Percentiles rank a stretch among this genome's conserved stretches.
phyloP scores from a whole-genome alignment of 1,139 yeast species.

The Candida sanyaensis region DNA sequence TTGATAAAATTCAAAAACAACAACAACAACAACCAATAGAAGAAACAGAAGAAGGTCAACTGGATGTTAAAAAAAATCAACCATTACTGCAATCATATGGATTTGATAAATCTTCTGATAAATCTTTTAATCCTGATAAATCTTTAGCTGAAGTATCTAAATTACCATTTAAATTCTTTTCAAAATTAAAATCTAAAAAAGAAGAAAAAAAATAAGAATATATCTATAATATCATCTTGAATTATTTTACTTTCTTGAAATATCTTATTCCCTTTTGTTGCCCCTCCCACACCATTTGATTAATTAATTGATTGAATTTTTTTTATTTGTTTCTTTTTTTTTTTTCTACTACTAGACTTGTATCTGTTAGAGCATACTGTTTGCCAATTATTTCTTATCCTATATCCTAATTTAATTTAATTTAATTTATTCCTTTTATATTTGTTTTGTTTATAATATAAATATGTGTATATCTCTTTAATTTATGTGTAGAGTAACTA shows the following conservation, averaged over 20 bases:
- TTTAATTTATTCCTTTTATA: no score
- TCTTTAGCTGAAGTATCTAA: conserved; percentile 27
- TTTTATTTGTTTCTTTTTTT: background rate
- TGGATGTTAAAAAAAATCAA: conserved; percentile 3
- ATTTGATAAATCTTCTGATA: conserved; percentile 11
- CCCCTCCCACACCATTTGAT: no score
- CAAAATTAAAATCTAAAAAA: conserved; percentile 16
- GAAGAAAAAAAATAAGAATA: conserved; percentile 8
- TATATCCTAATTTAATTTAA: no score
- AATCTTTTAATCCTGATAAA: conserved; percentile 24
- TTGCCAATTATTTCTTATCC: no score
- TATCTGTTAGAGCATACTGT: no score
- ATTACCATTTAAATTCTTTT: conserved; percentile 25
- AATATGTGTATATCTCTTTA: no score
- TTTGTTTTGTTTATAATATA: no score
- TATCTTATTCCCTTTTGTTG: no score
- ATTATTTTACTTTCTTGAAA: background rate
- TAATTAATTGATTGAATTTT: background rate
- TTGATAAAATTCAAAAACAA: background rate
- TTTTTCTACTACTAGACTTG: no score
- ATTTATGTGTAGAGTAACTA: no score
- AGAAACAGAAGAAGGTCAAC: no score
- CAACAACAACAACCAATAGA: background rate
- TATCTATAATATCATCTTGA: background rate
- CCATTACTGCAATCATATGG: conserved; percentile 14